Evolutionary conservation across 208 protist species (phyloP), one percentile per base, ranked within the genome.

Genomic region (Crithidia thermophila): DNA sequence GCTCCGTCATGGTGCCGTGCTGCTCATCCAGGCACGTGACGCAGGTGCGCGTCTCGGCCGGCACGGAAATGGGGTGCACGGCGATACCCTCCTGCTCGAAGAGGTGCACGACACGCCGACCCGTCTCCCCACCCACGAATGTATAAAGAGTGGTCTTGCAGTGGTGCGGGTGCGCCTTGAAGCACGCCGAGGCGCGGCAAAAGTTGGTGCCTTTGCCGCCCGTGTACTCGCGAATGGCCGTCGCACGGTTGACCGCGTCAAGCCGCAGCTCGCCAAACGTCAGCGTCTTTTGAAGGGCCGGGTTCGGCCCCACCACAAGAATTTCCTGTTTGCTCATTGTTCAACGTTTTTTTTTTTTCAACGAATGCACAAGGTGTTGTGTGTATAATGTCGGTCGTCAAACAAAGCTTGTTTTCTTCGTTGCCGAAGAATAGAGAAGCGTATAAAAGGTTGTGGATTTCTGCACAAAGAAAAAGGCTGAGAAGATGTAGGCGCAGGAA

Each of bases 201-300:
- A 84, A 77, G 67, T 79, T 77, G 21, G 78, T 74, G 36, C 64
- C 78, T 31, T 84, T 84, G 43, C 78, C 78, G 36, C 73, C 68
- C 2, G 78, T 76, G 65, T 76, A 77, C 16, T 52, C 40, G 33
- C 56, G 67, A 23, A 68, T 34, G 10, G 52, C 25, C 14, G 30
- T 25, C 1, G 78, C 78, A 25, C 72, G 72, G 58, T 80, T 79
- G 34, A 80, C 72, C 21, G 74, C 68, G 23, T 59, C 63, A 8
- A 75, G 21, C 6, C 60, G 42, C 37, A 83, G 60, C 33, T 53
- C 37, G 4, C 69, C 68, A 28, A 84, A 79, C 13, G 43, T 52
- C 40, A 84, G 61, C 5, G 73, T 80, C 45, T 80, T 80, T 53
- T 79, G 73, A 0, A 77, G 49, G 7, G 78, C 78, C 16, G 73